These are phyloP conservation scores for Thielaviopsis ethacetica DNA, from an alignment of 2,329 filamentous ascomycete genomes.

Conservation along the genomic window DNA sequence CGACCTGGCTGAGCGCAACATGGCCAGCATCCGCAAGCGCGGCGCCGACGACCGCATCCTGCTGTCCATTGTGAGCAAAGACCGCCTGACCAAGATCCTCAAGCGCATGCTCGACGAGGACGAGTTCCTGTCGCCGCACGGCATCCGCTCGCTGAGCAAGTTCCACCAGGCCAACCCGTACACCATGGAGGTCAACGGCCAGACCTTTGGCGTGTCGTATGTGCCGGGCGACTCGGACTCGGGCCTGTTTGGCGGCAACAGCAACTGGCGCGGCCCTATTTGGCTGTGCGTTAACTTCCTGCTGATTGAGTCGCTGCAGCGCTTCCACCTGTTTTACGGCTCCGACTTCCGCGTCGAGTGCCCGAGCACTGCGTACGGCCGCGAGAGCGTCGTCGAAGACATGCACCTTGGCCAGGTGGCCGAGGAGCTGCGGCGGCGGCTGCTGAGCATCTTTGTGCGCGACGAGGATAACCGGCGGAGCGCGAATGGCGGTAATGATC, in stretches of 20 bases:
- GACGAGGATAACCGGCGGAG: constrained; percentile 75
- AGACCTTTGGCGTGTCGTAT: constrained; percentile 75
- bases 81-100: constrained; percentile 77
- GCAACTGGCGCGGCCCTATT: constrained; percentile 91
- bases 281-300: constrained; percentile 96
- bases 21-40: constrained; percentile 79
- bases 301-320: constrained; percentile 80
- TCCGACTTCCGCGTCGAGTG: constrained; percentile 80
- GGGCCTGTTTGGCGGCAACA: constrained; percentile 89
- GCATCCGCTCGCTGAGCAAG: constrained; percentile 83
- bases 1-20: constrained; percentile 82
- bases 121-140: constrained; percentile 80
- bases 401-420: constrained; percentile 94
- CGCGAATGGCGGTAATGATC: constrained; percentile 71
- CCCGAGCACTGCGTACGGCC: constrained; percentile 26
- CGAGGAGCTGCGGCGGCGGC: constrained; percentile 84
- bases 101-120: constrained; percentile 85
- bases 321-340: constrained; percentile 94
- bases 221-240: constrained; percentile 94
- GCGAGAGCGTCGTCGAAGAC: constrained; percentile 23
- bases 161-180: constrained; percentile 80
- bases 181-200: constrained; percentile 90
- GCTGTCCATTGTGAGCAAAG: constrained; percentile 79
- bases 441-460: constrained; percentile 80
- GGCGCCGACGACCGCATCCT: constrained; percentile 82